Conservation (phyloP, 1,284 basidiomycete genomes). For the Cutaneotrichosporon sp. region DNA sequence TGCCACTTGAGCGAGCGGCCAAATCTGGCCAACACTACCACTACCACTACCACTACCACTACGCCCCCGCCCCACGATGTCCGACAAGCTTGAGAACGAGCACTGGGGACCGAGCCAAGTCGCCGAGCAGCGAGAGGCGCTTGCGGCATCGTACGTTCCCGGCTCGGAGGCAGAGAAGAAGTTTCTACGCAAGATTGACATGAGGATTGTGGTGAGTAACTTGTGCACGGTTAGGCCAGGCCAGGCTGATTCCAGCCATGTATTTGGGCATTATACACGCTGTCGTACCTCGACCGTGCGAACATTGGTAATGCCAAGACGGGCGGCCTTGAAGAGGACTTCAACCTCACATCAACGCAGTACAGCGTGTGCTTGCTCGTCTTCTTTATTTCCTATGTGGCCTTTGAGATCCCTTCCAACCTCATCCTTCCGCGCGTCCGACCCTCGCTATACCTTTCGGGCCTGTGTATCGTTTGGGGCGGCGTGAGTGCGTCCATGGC, state of each 20-base stretch:
- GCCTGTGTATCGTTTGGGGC: constrained; percentile 45
- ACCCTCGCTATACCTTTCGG: constrained; percentile 39
- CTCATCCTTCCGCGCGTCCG: constrained; percentile 38
- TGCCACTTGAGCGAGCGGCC: no score
- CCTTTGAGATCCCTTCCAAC: constrained; percentile 47
- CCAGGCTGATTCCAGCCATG: constrained; percentile 27
- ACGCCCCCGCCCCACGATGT: neutral
- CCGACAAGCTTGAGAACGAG: neutral
- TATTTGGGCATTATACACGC: constrained; percentile 51
- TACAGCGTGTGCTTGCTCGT: constrained; percentile 47
- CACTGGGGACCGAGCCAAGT: neutral
- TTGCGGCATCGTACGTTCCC: constrained; percentile 44
- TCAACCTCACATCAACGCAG: constrained; percentile 46
- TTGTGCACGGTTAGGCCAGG: neutral
- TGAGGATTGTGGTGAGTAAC: constrained; percentile 39
- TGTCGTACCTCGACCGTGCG: constrained; percentile 50
- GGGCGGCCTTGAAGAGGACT: constrained; percentile 36
- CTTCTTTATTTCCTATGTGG: constrained; percentile 40
- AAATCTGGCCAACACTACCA: neutral
- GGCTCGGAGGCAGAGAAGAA: constrained; percentile 44
- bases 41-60: neutral
- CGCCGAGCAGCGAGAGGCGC: constrained; percentile 17
- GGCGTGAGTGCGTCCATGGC: constrained; percentile 46
- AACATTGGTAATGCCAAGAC: constrained; percentile 52
- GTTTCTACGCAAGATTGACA: constrained; percentile 46